Conservation (phyloP, 495 filamentous ascomycete genomes). For the Aspergillus baeticus region DNA sequence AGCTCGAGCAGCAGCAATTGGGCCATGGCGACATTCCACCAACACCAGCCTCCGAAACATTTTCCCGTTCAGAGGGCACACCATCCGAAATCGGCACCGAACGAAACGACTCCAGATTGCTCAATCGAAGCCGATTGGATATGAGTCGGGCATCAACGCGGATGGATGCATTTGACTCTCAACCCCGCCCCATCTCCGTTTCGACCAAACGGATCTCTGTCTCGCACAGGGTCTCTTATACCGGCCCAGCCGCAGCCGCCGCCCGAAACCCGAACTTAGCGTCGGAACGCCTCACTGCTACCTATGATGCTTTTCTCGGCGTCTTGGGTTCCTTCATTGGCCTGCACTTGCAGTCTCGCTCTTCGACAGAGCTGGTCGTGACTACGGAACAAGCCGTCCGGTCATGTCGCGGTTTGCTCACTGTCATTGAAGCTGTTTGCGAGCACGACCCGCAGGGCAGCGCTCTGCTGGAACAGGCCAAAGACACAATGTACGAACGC, state of each 20-base stretch:
- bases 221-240: constrained; percentile 57
- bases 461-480: constrained; percentile 63
- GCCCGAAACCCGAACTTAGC: constrained; percentile 53
- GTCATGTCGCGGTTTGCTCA: constrained; percentile 74
- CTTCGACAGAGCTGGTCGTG: constrained; percentile 74
- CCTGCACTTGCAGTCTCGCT: constrained; percentile 83
- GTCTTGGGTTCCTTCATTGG: constrained; percentile 91
- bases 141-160: constrained; percentile 39
- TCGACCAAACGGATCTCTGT: constrained; percentile 51
- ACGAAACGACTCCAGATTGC: constrained; percentile 35
- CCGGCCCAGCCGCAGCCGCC: constrained; percentile 40
- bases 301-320: constrained; percentile 85
- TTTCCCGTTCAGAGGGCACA: constrained; percentile 18
- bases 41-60: constrained; percentile 68
- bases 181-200: constrained; percentile 33
- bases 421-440: constrained; percentile 80
- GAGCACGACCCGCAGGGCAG: constrained; percentile 69
- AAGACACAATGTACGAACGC: constrained; percentile 74
- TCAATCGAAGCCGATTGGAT: constrained; percentile 38
- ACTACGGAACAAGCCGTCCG: constrained; percentile 76
- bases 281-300: constrained; percentile 65
- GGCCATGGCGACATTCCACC: constrained; percentile 53
- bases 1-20: constrained; percentile 47
- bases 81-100: constrained; percentile 26
- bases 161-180: constrained; percentile 32